A percentile compares a stretch with the other conserved stretches of the same genome.
Conservation (phyloP, 1,139 yeast genomes). For the Suhomyces wounanorum region DNA sequence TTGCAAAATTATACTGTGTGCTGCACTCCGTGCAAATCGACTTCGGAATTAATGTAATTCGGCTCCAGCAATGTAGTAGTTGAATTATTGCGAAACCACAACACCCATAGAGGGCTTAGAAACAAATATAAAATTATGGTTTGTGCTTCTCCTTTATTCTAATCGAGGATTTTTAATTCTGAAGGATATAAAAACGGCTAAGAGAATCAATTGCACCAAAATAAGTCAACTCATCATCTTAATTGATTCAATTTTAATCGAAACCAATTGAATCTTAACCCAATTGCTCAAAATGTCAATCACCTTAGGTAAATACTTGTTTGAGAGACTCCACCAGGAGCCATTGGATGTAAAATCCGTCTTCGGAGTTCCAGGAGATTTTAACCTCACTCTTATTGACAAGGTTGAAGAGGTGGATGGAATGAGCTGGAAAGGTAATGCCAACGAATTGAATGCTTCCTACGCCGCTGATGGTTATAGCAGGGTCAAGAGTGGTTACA, state of each 20-base stretch:
- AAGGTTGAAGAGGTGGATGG: slow-evolving; percentile 61
- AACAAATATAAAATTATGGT: not conserved
- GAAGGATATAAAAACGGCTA: not conserved
- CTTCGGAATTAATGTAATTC: not conserved
- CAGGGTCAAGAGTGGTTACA: slow-evolving; percentile 53
- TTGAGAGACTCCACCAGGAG: slow-evolving; percentile 43
- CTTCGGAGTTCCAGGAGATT: slow-evolving; percentile 58
- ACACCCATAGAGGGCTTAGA: not conserved
- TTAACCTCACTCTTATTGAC: slow-evolving; percentile 68
- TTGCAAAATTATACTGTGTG: no score
- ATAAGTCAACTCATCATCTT: not conserved
- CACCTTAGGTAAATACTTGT: slow-evolving; percentile 43
- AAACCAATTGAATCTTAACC: not conserved
- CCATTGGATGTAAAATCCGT: slow-evolving; percentile 37
- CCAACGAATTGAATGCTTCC: slow-evolving; percentile 73
- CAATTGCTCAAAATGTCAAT: slow-evolving; percentile 27
- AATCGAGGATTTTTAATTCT: not conserved
- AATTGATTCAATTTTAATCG: no score
- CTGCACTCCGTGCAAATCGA: no score
- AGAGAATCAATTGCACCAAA: no score
- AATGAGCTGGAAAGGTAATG: slow-evolving; percentile 62
- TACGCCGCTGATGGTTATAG: slow-evolving; percentile 76
- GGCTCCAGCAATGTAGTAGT: not conserved
- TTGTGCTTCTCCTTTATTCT: not conserved
- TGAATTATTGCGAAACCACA: not conserved